Base-by-base conservation (phyloP, 106 monocot species). In the Vanilla planifolia region DNA sequence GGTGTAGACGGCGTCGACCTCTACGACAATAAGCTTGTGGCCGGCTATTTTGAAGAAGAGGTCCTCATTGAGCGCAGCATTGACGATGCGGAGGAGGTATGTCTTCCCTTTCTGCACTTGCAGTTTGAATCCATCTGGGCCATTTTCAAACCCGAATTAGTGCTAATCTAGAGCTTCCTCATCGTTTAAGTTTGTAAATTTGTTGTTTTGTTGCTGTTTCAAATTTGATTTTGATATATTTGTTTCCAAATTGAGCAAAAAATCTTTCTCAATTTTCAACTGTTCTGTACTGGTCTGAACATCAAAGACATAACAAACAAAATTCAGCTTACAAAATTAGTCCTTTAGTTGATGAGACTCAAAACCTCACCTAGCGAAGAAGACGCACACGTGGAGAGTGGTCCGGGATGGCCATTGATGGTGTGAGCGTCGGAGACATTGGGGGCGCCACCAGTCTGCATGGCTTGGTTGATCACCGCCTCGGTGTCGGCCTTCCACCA, bases 401-500 rank as follows among this genome's bases (percentile, higher is more conserved):
- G 62, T 9, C 77, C 77, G 0, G 77, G 71, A 24, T 78, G 63
- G 47, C 72, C 72, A 13, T 78, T 78, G 55, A 78, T 78, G 2
- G 51, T 73, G 68, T 73, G 73, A 16, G 67, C 78, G 45, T 78
- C 78, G 23, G 72, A 78, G 4, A 73, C 51, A 23, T 78, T 78
- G 0, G 78, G 78, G 5, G 78, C 72, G 3, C 17, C 48, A 0
- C 78, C 78, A 13, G 68, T 57, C 6, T 41, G 11, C 34, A 64
- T 22, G 2, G 72, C 78, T 26, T 78, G 44, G 43, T 64, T 73
- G 36, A 73, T 73, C 30, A 78, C 78, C 0, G 67, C 78, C 41
- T 73, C 78, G 5, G 68, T 59, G 34, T 78, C 78, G 2, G 72
- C 63, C 20, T 78, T 78, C 78, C 78, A 78, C 78, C 78, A 78